Conservation (phyloP, 106 monocot genomes). For the Alisma plantagoaquatica region DNA sequence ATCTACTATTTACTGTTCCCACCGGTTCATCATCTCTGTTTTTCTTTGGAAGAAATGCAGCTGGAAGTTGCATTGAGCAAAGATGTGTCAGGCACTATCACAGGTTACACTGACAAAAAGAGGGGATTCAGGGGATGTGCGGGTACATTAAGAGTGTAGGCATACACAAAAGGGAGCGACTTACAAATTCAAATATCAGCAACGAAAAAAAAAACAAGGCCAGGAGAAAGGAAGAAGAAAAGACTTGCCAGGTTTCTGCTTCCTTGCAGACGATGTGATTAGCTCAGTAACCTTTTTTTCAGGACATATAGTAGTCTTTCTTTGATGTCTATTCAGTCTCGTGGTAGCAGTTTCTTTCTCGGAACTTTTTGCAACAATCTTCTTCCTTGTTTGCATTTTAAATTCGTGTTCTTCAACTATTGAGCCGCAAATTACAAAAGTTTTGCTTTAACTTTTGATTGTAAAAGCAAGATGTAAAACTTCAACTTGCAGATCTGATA, state of each 20-base stretch:
- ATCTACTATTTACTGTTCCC: conserved; percentile 14
- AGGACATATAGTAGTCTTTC: conserved; percentile 18
- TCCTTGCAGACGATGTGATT: conserved; percentile 61
- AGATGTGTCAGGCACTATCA: not conserved
- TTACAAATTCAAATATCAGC: not conserved
- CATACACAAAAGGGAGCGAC: too few relatives aligned
- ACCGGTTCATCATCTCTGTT: conserved; percentile 10
- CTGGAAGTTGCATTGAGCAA: conserved; percentile 11
- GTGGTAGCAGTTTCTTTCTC: conserved; percentile 14
- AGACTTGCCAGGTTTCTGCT: conserved; percentile 36
- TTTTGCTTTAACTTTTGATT: too few relatives aligned
- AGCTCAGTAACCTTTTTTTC: conserved; percentile 54
- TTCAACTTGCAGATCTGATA: too few relatives aligned
- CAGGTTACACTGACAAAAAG: not conserved
- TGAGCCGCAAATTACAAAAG: too few relatives aligned
- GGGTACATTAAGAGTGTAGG: too few relatives aligned
- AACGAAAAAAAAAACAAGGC: not conserved
- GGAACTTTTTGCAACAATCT: conserved; percentile 25
- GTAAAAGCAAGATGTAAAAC: not conserved
- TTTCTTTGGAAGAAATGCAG: conserved; percentile 17
- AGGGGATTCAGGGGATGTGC: not conserved
- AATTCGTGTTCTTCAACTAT: too few relatives aligned
- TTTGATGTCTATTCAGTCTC: conserved; percentile 31
- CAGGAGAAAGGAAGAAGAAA: not conserved
- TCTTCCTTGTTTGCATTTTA: conserved; percentile 78